phyloP scores from a whole-genome alignment of 106 monocot species.

The Ottelia alismoides region DNA sequence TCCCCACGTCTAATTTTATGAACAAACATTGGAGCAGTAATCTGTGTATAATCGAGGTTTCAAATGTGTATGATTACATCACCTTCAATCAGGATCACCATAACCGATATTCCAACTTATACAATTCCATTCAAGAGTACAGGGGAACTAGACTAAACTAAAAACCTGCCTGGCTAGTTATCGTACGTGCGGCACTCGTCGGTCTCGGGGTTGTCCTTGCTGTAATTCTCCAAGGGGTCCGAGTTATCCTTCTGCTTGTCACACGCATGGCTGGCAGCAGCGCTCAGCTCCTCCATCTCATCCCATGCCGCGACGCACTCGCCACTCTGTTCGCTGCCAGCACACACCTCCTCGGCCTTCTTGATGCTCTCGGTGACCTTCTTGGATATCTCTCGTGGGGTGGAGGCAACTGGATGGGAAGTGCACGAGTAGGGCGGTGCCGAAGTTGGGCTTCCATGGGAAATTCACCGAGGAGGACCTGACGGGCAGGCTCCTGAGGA shows the following conservation, averaged over 20 bases:
- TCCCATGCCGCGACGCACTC: constrained; percentile 98
- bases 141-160: too few species aligned
- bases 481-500: neutral
- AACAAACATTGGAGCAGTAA: too few species aligned
- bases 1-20: too few species aligned
- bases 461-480: constrained; percentile 2
- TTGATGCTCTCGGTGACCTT: constrained; percentile 79
- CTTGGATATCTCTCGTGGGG: constrained; percentile 53
- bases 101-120: too few species aligned
- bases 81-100: too few species aligned
- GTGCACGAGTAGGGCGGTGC: too few species aligned
- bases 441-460: too few species aligned
- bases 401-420: constrained; percentile 23
- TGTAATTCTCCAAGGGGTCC: constrained; percentile 86
- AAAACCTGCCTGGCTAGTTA: too few species aligned
- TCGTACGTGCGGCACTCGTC: constrained; percentile 98
- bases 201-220: constrained; percentile 91
- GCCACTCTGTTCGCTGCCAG: constrained; percentile 34
- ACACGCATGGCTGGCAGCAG: constrained; percentile 85
- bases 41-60: too few species aligned
- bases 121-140: too few species aligned
- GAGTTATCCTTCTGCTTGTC: constrained; percentile 61
- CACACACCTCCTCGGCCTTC: constrained; percentile 61
- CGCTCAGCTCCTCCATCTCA: constrained; percentile 95
- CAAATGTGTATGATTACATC: too few species aligned